Base-by-base conservation (phyloP, 768 basidiomycete species). In the Pulveroboletus sp. region DNA sequence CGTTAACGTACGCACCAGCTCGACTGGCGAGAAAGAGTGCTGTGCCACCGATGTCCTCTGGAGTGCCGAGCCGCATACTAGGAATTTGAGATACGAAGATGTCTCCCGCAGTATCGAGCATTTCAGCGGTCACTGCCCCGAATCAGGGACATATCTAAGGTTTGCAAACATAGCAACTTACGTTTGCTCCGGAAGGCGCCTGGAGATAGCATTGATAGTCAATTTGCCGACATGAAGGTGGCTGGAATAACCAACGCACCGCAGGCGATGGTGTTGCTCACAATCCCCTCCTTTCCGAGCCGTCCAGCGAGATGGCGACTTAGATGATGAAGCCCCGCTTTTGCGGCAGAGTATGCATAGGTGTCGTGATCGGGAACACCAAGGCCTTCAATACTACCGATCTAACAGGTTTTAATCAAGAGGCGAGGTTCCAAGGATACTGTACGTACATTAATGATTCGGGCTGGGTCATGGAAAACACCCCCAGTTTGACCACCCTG, bases 311-410 rank as follows among this genome's bases (percentile, higher is more conserved):
- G 71, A 51, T 81, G 76, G 19, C 79, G 71, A 48, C 79, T 80
- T 24, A 83, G 64, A 47, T 84, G 83, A 60, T 80, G 78, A 45
- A 82, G 63, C 4, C 72, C 80, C 6, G 78, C 81, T 60, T 86
- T 86, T n/a, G 78, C 78, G 4, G 81, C 76, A 27, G 80, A 76
- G 59, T 85, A 85, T 0, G 82, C 80, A 53, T 81, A 85, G 2
- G 83, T 85, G 54, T 85, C 81, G 49, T 78, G 73, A 20, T 70
- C 65, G 2, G 81, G 80, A 5, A 82, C 75, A 17, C 60, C 56
- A 4, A 76, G 55, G 10, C 78, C 83, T 58, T 85, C 84, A 31
- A 85, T 75, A 14, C 79, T 83, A 29, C 77, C 84, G 55, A 79
- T 84, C 81, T 85, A 50, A 36, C 11, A 22, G 2, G 27, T 8